phyloP scores from a whole-genome alignment of 2,329 filamentous ascomycete species.

The Cercospora sp. region DNA sequence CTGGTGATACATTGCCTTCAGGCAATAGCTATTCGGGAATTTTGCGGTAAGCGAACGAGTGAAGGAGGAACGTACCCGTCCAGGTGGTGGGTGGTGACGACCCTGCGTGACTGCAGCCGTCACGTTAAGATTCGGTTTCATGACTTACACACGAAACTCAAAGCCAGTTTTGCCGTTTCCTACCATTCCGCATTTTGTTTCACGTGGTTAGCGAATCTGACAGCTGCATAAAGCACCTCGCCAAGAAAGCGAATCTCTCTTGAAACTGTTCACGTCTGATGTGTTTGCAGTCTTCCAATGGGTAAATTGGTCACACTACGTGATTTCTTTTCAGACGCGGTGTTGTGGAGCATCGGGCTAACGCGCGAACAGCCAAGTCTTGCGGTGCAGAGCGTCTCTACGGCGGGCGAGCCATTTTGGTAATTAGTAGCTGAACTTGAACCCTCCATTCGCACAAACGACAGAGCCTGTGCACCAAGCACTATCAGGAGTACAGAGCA shows the following conservation, averaged over 20 bases:
- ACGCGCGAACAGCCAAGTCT: background rate
- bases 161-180: background rate
- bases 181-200: background rate
- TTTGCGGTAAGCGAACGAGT: background rate
- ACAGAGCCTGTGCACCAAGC: constrained; percentile 76
- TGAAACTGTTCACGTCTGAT: background rate
- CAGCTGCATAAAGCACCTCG: background rate
- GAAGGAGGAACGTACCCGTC: background rate
- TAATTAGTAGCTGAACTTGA: constrained; percentile 54
- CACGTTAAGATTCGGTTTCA: background rate
- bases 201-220: background rate
- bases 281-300: background rate
- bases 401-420: background rate
- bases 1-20: background rate
- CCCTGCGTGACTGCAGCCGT: background rate
- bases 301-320: background rate
- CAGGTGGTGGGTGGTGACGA: background rate
- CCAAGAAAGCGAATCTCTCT: background rate
- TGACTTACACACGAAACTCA: background rate
- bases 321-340: background rate
- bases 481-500: constrained; percentile 71
- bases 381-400: background rate
- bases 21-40: background rate
- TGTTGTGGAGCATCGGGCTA: background rate
- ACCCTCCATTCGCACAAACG: constrained; percentile 77